Evolutionary conservation across 2,329 filamentous ascomycete genomes (phyloP).

Genomic region (Cercospora beticola): DNA sequence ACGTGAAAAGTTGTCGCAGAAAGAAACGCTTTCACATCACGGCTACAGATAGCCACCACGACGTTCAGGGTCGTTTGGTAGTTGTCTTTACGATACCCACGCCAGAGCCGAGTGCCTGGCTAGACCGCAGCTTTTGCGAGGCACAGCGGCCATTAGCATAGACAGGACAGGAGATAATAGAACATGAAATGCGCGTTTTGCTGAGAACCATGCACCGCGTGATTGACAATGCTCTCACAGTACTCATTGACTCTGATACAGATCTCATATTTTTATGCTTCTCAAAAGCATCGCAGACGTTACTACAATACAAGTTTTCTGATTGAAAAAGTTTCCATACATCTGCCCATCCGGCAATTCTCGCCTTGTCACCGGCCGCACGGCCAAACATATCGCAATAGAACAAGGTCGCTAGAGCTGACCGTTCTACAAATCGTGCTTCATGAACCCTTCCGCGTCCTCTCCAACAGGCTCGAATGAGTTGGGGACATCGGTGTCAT

Average conservation of each 20-base stretch:
- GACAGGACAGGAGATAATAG: not conserved
- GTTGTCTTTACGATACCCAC: not conserved
- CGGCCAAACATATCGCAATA: not conserved
- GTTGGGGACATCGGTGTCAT: slow-evolving; percentile 3
- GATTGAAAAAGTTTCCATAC: not conserved
- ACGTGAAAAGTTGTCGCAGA: not conserved
- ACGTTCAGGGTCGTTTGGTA: not conserved
- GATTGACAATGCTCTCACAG: not conserved
- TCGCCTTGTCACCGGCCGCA: not conserved
- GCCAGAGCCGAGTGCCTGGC: not conserved
- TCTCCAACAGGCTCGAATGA: slow-evolving; percentile 26
- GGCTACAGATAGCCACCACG: not conserved
- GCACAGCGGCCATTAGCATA: not conserved
- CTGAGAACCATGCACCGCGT: not conserved
- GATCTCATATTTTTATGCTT: not conserved
- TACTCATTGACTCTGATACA: not conserved
- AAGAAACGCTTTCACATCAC: not conserved
- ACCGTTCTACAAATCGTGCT: slow-evolving; percentile 30
- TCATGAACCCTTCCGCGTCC: slow-evolving; percentile 33
- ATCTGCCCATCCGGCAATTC: not conserved
- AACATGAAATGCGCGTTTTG: not conserved
- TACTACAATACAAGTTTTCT: slow-evolving; percentile 10
- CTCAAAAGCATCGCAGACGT: not conserved
- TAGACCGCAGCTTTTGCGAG: not conserved
- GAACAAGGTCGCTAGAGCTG: not conserved